Base-by-base conservation (phyloP, 306 rosid species). In the Albizia julibrissin region DNA sequence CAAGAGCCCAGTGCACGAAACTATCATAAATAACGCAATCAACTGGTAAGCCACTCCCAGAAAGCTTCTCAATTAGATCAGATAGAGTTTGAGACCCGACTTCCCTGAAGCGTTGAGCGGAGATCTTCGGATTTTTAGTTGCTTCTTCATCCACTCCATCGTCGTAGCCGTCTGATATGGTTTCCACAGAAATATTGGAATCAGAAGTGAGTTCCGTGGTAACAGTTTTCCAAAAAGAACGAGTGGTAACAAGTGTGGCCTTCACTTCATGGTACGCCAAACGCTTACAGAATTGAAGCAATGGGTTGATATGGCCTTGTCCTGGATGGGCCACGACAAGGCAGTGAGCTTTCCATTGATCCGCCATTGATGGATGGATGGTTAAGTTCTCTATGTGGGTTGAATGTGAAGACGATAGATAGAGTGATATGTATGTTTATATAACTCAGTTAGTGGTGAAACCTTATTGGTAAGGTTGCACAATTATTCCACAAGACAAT, bases 251-350 rank as follows among this genome's bases (percentile, higher is more conserved):
- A 33, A 66, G n/a, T 2, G 71, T 66, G 71, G 71, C 12, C 44
- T 66, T 66, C 24, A 83, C 58, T 62, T 76, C 42, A 79, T 75
- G 77, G 75, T 52, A 65, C 12, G 16, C 31, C 64, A 86, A 64
- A 44, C 81, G 77, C 62, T 86, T 86, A n/a, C 68, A 72, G 83
- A 86, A 79, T 71, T 86, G 86, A 65, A 79, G 79, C 77, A 86
- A 37, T 7, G 89, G 89, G 37, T 83, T 86, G 13, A 86, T 42
- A 43, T 86, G 89, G 29, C 89, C 84, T 79, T 82, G 86, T 14
- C 8, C 18, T 4, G 83, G 89, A 58, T 31, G 72, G 37, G 83
- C 11, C 7, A 80, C 29, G 34, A 86, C 18, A 67, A 86, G 39
- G 27, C 61, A 76, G 61, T 86, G 85, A 40, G 56, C 59, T 73